Percentiles rank a stretch among this genome's conserved stretches.
Conservation (phyloP, 2,329 filamentous ascomycete genomes). For the Lasiodiplodia hormozganensis region DNA sequence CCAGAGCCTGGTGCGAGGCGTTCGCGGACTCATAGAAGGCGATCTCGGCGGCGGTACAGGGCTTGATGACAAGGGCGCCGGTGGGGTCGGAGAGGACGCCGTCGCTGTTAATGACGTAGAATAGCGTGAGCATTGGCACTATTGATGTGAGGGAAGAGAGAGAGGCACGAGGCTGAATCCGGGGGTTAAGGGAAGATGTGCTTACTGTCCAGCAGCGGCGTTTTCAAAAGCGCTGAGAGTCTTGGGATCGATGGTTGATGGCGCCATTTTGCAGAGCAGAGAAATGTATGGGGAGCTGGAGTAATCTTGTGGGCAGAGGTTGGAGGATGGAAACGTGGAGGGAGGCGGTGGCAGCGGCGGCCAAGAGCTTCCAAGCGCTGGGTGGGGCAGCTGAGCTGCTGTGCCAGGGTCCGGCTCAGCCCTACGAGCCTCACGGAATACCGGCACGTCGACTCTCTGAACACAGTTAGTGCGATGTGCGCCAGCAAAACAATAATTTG, state of each 20-base stretch:
- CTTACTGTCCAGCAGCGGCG: slow-evolving; percentile 86
- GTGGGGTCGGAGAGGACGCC: slow-evolving; percentile 85
- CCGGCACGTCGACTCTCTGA: slow-evolving; percentile 24
- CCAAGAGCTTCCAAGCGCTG: background rate
- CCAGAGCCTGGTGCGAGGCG: slow-evolving; percentile 73
- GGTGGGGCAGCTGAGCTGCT: background rate
- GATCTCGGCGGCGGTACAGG: slow-evolving; percentile 85
- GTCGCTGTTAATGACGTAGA: slow-evolving; percentile 64
- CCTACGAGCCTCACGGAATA: slow-evolving; percentile 27
- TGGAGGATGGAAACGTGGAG: background rate
- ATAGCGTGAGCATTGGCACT: slow-evolving; percentile 13
- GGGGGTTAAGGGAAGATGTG: slow-evolving; percentile 3
- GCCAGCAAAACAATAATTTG: slow-evolving; percentile 24
- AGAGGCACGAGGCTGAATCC: slow-evolving; percentile 16
- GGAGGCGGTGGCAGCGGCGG: background rate
- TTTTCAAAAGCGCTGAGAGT: slow-evolving; percentile 74
- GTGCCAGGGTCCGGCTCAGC: slow-evolving; percentile 3
- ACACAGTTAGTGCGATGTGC: slow-evolving; percentile 18
- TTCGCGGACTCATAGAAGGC: slow-evolving; percentile 83
- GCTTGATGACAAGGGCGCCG: slow-evolving; percentile 91
- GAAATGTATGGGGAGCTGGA: background rate
- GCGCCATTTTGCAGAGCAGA: slow-evolving; percentile 3
- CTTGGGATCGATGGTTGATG: slow-evolving; percentile 55
- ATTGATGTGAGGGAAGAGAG: background rate
- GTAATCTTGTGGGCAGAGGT: background rate